Evolutionary conservation across 768 basidiomycete species (phyloP), one percentile per base, ranked within the genome.

Genomic region (Suillus subalutaceus): DNA sequence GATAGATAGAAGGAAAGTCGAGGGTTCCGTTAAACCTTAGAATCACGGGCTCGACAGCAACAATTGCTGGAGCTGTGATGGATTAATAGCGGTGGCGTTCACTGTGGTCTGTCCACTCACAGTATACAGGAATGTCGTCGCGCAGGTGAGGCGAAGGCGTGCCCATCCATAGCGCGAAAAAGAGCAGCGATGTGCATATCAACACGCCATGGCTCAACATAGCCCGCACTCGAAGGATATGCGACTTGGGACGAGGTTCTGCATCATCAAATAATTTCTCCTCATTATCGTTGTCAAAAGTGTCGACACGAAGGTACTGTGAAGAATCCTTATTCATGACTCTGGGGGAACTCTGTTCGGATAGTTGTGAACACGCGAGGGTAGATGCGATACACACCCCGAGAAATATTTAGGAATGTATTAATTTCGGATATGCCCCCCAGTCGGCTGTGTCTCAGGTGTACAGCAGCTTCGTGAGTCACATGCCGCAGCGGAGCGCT

Each of bases 121-220:
- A 53, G 20, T 63, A 63, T 26, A 63, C 16, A 35, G 62, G 20
- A 30, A 56, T 6, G 5, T 63, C 40, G 4, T 63, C 62, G 16
- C 13, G 62, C 30, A 63, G 9, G 43, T n/a, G 8, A 15, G 44
- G 37, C 26, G 62, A 20, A 35, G 55, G 55, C 20, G 32, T 56
- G 20, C 35, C 6, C 16, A 62, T 53, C 67, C 67, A 70, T 50
- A 70, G 40, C 37, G 38, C 18, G 37, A 70, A 68, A 50, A 66
- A 64, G 13, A 63, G 3, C 0, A 53, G 18, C n/a, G 50, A 52
- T 52, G 23, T 15, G 13, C 50, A 52, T 26, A 52, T 15, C 7
- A 52, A 50, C 48, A 2, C 6, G 23, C 23, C 23, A 23, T 50
- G 23, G 35, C 48, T 50, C 23, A 23, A 23, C 13, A 50, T 23